Evolutionary conservation across 345 rosid genomes (phyloP), one percentile per base, ranked within the genome.

Genomic region (Eutrema japonicum): DNA sequence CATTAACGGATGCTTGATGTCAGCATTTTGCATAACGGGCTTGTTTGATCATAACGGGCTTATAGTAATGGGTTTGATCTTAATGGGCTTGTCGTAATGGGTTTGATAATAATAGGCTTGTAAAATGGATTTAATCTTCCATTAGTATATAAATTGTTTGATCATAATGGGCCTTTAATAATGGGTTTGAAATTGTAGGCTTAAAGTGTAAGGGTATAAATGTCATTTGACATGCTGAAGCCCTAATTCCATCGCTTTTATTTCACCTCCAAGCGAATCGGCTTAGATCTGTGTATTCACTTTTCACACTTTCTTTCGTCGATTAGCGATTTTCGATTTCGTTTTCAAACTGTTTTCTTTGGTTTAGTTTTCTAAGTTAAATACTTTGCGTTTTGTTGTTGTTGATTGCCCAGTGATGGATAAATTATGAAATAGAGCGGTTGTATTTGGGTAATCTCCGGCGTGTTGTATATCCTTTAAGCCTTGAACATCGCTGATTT

Each of bases 371-470:
- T 1, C 0, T 5, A 12, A 0, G 3, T 43, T 3, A 13, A 66
- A 3, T 0, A 0, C 14, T 13, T 11, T 7, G 6, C 1, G 13
- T 0, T 13, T 22, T 13, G 0, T 45, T 37, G 4, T 22, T 1
- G 12, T n/a, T 14, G 45, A 57, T 22, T 32, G 78, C 78, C 73
- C 78, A 67, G 8, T 68, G 78, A 75, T 75, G 78, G 7, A 68
- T 68, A 75, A 68, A 41, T 7, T 40, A 48, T 40, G 16, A 0
- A 8, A 75, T 75, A 68, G 79, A 75, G 79, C 79, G 79, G 79
- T 75, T 52, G 79, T 75, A 68, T 43, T 36, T 75, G 79, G 55
- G 11, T 6, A 51, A 58, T 16, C 57, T 68, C 78, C 64, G 35
- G 79, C 74, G 0, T 67, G 64, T 75, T 68, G 68, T 75, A 13